Evolutionary conservation across 108 stramenopile genomes (phyloP).

Genomic region (Cyclostephanos invisitatus): DNA sequence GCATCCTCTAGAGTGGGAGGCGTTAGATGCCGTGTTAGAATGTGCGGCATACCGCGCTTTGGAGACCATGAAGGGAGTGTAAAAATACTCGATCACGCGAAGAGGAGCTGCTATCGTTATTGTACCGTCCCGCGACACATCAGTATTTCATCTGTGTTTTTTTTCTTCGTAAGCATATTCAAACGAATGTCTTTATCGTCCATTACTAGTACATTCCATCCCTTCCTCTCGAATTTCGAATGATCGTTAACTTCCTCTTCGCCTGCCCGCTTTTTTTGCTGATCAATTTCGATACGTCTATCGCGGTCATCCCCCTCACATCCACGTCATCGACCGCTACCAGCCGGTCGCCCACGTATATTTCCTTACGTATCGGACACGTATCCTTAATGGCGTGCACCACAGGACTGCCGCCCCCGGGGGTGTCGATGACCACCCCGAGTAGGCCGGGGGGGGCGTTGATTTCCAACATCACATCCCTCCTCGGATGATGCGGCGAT

Average conservation of each 20-base stretch:
- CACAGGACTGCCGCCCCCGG: constrained; percentile 16
- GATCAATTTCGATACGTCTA: constrained; percentile 39
- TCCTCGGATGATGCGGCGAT: neutral
- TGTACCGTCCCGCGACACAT: no score
- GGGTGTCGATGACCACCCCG: constrained; percentile 51
- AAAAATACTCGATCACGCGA: no score
- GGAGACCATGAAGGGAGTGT: no score
- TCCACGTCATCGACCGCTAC: constrained; percentile 54
- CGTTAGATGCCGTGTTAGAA: neutral
- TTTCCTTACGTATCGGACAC: constrained; percentile 37
- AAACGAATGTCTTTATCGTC: neutral
- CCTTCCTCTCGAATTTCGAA: constrained; percentile 16
- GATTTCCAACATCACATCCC: constrained; percentile 38
- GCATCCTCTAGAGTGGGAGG: neutral
- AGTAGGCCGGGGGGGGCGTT: constrained; percentile 52
- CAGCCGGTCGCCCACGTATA: constrained; percentile 46
- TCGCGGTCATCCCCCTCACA: constrained; percentile 42
- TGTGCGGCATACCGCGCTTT: no score
- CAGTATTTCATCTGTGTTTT: no score
- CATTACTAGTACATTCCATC: constrained; percentile 11
- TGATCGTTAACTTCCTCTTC: constrained; percentile 42
- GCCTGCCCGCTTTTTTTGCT: constrained; percentile 38
- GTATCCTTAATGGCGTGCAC: constrained; percentile 53
- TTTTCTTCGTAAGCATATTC: no score
- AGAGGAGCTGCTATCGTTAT: no score